phyloP scores from a whole-genome alignment of 495 filamentous ascomycete genomes.

The Podospora australis region DNA sequence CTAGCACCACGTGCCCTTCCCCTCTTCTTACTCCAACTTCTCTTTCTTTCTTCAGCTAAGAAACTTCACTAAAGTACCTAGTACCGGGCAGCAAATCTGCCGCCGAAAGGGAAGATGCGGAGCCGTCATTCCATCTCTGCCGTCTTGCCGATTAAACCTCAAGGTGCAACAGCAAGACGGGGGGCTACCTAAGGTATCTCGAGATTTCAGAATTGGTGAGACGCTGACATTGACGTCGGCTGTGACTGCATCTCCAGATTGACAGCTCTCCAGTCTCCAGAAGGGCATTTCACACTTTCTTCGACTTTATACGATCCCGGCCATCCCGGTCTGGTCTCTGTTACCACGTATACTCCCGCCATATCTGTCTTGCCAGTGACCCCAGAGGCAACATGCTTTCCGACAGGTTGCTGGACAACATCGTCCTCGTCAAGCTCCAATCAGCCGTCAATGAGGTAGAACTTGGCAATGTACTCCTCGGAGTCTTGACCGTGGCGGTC shows the following conservation, averaged over 20 bases:
- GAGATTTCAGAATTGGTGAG: too few relatives aligned
- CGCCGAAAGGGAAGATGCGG: neutral
- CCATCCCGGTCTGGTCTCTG: neutral
- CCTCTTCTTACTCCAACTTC: neutral
- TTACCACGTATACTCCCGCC: neutral
- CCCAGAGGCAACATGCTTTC: conserved; percentile 19
- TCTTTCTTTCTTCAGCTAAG: neutral
- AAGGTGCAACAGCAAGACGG: too few relatives aligned
- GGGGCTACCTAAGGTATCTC: too few relatives aligned
- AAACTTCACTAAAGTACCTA: neutral
- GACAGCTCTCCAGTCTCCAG: neutral
- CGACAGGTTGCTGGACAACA: conserved; percentile 13
- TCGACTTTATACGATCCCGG: neutral
- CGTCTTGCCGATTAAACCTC: neutral
- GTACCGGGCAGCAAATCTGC: neutral
- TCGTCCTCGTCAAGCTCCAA: conserved; percentile 19
- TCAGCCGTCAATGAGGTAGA: conserved; percentile 7
- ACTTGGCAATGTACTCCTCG: conserved; percentile 12
- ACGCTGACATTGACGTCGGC: neutral
- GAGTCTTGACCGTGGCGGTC: conserved; percentile 22
- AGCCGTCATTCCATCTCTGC: neutral
- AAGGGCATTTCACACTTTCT: neutral
- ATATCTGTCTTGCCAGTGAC: neutral
- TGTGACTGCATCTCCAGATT: neutral
- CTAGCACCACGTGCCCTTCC: neutral